Evolutionary conservation across 176 grass and related monocot species (phyloP).

Genomic region (Hordeum marinum): DNA sequence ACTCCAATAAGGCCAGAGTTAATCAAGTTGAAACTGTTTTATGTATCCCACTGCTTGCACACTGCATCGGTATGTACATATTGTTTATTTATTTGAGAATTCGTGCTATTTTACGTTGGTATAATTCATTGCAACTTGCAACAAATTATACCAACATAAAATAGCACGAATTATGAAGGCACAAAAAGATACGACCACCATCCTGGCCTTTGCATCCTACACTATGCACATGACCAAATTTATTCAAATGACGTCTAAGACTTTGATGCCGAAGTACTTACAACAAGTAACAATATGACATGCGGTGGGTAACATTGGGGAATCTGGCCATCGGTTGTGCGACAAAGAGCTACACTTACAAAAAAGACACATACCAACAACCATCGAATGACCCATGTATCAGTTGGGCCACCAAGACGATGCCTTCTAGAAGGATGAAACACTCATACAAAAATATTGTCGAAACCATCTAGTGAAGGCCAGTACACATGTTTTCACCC

Average conservation of each 20-base stretch:
- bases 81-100: too few species aligned
- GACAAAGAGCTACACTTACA: not conserved
- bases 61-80: not conserved
- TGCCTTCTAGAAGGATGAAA: not conserved
- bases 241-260: too few species aligned
- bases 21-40: not conserved
- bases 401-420: not conserved
- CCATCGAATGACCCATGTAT: not conserved
- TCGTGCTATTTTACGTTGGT: not conserved
- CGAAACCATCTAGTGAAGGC: not conserved
- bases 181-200: too few species aligned
- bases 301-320: not conserved
- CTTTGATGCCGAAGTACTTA: too few species aligned
- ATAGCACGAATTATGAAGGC: too few species aligned
- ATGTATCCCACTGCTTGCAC: not conserved
- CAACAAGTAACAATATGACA: not conserved
- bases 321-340: not conserved
- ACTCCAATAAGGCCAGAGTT: not conserved
- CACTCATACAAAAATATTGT: not conserved
- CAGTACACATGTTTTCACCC: not conserved
- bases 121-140: too few species aligned
- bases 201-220: too few species aligned
- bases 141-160: too few species aligned
- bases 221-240: too few species aligned
- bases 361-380: not conserved